Evolutionary conservation across 1,284 basidiomycete genomes (phyloP), one percentile per base, ranked within the genome.

Genomic region (Chalciporus sp.): DNA sequence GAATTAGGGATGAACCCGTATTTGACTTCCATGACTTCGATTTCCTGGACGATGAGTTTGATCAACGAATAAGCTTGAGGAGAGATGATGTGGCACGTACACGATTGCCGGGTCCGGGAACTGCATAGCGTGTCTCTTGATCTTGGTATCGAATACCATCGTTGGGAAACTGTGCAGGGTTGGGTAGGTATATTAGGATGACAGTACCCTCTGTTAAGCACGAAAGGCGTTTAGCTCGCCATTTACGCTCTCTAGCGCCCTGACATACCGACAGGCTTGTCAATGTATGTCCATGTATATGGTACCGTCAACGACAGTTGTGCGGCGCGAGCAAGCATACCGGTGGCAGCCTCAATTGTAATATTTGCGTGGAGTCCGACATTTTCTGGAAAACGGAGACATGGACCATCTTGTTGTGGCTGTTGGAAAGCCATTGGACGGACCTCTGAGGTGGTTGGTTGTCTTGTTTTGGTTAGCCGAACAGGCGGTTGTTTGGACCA

Each of bases 71-170:
- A 42, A 12, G 11, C 23, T 12, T 14, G 8, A 4, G 9, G 6
- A 2, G 19, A 14, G 2, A 9, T 29, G 27, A 4, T 2, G 14
- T 3, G 26, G 42, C 2, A 70, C 84, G 61, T 66, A 86, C 85
- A 55, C 83, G 78, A 56, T 71, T 74, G 45, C 60, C 63, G 2
- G 74, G 76, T 47, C 72, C 76, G 42, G 80, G 74, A 4, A 90
- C 73, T 26, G 71, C 67, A 61, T 75, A 82, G 59, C 82, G 82
- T 47, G 79, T 78, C 66, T 91, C 89, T 53, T 80, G 71, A 45
- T 90, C 89, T 60, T 84, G 81, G 66, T 79, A 92, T 33, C 85
- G 80, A 51, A 91, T 76, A 17, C 89, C 89, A 60, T 92, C 89
- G 53, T 76, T 79, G 17, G 87, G 86, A 62, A 86, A 85, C 4